Evolutionary conservation across 129 eudicot genomes (phyloP).

Genomic region (Daucus carota): DH1_v3.0 NC_030389.2:7380501-7381000

Average conservation of each 20-base stretch:
- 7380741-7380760: slow-evolving; percentile 48
- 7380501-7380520: slow-evolving; percentile 13
- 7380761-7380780: slow-evolving; percentile 72
- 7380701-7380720: slow-evolving; percentile 34
- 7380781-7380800: slow-evolving; percentile 41
- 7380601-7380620: slow-evolving; percentile 22
- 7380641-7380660: slow-evolving; percentile 24
- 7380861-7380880: background rate
- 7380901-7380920: background rate
- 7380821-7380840: background rate
- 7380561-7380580: slow-evolving; percentile 20
- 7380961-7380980: background rate
- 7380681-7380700: slow-evolving; percentile 36
- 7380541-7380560: slow-evolving; percentile 24
- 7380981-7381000: no score
- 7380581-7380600: slow-evolving; percentile 18
- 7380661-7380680: slow-evolving; percentile 30
- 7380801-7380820: background rate
- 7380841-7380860: background rate
- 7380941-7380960: background rate
- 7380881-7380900: background rate
- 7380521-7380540: slow-evolving; percentile 20
- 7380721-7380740: slow-evolving; percentile 38
- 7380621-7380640: slow-evolving; percentile 18
- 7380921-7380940: background rate